Evolutionary conservation across 805 yeast species (phyloP).

Genomic region (Schwanniomyces pseudopolymorphus): DNA sequence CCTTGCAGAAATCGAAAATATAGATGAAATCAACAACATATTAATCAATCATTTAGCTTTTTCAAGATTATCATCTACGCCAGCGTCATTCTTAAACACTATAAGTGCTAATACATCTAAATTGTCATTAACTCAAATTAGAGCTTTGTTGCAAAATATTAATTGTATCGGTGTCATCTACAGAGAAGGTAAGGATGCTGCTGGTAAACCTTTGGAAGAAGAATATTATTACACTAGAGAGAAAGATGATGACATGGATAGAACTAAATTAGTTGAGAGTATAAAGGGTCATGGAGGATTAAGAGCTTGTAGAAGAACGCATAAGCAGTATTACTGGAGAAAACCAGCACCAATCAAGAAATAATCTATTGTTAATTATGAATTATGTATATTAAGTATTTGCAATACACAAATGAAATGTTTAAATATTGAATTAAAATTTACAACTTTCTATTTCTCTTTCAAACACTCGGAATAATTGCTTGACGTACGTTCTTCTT

Average conservation of each 20-base stretch:
- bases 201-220: slow-evolving; percentile 90
- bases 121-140: slow-evolving; percentile 44
- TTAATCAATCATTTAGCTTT: slow-evolving; percentile 85
- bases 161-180: slow-evolving; percentile 81
- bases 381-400: background rate
- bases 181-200: slow-evolving; percentile 93
- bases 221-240: slow-evolving; percentile 91
- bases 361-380: slow-evolving; percentile 8
- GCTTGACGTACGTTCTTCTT: background rate
- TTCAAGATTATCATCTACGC: slow-evolving; percentile 84
- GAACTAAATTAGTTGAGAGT: slow-evolving; percentile 69
- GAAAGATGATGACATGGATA: slow-evolving; percentile 67
- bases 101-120: slow-evolving; percentile 56
- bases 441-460: background rate
- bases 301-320: slow-evolving; percentile 88
- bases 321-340: slow-evolving; percentile 83
- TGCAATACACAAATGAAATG: background rate
- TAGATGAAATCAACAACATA: slow-evolving; percentile 59
- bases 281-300: slow-evolving; percentile 78
- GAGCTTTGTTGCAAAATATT: slow-evolving; percentile 44
- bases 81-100: slow-evolving; percentile 67
- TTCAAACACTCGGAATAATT: background rate
- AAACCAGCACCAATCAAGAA: slow-evolving; percentile 52
- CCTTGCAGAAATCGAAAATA: slow-evolving; percentile 21
- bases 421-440: background rate